Conservation (phyloP, 176 grass and related monocot genomes). For the Sorghum bicolor region DNA sequence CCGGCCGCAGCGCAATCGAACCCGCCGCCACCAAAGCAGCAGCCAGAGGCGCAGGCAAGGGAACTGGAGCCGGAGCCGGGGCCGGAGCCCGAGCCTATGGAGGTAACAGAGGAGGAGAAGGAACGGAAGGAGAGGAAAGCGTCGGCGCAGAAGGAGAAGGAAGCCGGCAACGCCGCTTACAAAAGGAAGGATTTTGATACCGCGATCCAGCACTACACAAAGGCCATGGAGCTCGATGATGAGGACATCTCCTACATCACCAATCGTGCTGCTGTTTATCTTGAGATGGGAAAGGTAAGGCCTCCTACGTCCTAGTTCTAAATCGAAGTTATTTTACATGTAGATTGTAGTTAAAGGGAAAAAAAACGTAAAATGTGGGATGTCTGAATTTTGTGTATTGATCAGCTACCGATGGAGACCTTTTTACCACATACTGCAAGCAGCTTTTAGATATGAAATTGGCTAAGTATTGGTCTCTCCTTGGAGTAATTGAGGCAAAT, state of each 20-base stretch:
- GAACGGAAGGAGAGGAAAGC: slow-evolving; percentile 59
- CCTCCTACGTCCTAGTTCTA: not conserved
- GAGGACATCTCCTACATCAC: slow-evolving; percentile 90
- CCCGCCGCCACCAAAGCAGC: slow-evolving; percentile 11
- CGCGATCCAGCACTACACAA: slow-evolving; percentile 82
- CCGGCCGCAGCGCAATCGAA: slow-evolving; percentile 15
- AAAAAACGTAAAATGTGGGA: not conserved
- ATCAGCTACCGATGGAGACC: not conserved
- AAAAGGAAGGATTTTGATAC: slow-evolving; percentile 94
- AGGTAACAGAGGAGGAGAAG: slow-evolving; percentile 56
- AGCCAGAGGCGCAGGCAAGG: slow-evolving; percentile 35
- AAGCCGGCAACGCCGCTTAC: slow-evolving; percentile 80
- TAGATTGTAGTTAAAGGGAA: not conserved
- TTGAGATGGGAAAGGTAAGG: slow-evolving; percentile 91
- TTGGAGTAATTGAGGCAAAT: not conserved
- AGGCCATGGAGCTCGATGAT: slow-evolving; percentile 77
- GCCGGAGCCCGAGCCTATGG: slow-evolving; percentile 66
- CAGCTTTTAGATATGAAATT: not conserved
- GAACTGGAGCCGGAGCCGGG: slow-evolving; percentile 40
- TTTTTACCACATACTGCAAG: not conserved
- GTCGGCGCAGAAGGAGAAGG: slow-evolving; percentile 73
- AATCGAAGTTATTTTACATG: not conserved
- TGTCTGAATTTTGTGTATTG: not conserved
- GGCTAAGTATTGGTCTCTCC: not conserved
- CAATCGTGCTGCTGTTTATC: slow-evolving; percentile 86